Evolutionary conservation across 1,284 basidiomycete genomes (phyloP).

Genomic region (Lentinus polychrous): DNA sequence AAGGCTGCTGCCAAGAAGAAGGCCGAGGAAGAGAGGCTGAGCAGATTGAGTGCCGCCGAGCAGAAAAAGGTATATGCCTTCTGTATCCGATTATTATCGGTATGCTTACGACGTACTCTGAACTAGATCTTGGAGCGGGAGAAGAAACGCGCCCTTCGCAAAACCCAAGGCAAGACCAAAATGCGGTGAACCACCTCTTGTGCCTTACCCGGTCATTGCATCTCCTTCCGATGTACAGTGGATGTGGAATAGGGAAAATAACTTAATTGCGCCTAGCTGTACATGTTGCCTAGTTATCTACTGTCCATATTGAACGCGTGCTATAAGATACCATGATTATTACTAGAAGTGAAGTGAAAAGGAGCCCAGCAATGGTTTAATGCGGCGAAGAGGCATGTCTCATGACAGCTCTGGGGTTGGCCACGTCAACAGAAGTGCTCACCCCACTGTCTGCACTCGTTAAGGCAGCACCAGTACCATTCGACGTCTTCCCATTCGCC

Average conservation of each 20-base stretch:
- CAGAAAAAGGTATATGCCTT: constrained; percentile 42
- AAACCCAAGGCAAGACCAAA: constrained; percentile 58
- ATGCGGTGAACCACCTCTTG: constrained; percentile 33
- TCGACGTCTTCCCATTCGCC: constrained; percentile 2
- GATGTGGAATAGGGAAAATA: constrained; percentile 10
- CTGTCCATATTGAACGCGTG: constrained; percentile 5
- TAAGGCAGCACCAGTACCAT: neutral
- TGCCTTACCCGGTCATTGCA: neutral
- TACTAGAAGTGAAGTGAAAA: constrained; percentile 8
- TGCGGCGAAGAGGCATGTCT: too few relatives aligned
- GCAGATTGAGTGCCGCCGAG: constrained; percentile 72
- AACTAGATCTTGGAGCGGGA: constrained; percentile 64
- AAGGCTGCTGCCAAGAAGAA: constrained; percentile 69
- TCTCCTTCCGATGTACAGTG: neutral
- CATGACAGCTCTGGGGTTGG: constrained; percentile 3
- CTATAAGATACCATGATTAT: constrained; percentile 2
- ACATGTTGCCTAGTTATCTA: constrained; percentile 18
- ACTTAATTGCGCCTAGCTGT: constrained; percentile 20
- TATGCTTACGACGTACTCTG: constrained; percentile 5
- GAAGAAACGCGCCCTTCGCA: constrained; percentile 62
- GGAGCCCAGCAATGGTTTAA: constrained; percentile 3
- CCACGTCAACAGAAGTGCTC: constrained; percentile 13
- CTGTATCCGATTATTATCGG: neutral
- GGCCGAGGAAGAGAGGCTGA: constrained; percentile 65
- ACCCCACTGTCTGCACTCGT: constrained; percentile 5